Conservation (phyloP, 257 asterid species). For the Cinchona pubescens region DNA sequence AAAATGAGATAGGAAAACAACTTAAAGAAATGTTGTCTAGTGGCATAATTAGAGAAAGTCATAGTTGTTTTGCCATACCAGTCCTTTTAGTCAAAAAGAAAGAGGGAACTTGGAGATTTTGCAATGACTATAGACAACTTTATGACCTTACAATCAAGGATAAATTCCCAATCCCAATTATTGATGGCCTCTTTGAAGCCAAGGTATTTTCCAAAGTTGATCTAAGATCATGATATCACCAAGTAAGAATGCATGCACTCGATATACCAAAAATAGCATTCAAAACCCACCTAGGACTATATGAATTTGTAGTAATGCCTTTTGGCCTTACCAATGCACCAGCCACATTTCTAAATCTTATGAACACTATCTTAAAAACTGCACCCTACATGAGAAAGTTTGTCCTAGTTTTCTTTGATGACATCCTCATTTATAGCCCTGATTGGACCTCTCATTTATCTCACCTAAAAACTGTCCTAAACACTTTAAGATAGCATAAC, state of each 20-base stretch:
- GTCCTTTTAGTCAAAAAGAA: neutral
- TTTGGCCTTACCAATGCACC: conserved; percentile 6
- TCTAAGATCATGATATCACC: neutral
- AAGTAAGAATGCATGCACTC: neutral
- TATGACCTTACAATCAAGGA: neutral
- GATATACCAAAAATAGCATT: neutral
- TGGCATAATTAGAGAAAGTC: neutral
- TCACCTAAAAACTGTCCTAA: neutral
- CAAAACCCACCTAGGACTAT: neutral
- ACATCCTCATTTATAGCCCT: neutral
- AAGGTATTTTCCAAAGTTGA: neutral
- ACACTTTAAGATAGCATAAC: neutral
- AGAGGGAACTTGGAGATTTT: neutral
- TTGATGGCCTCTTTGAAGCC: neutral
- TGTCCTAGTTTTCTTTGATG: conserved; percentile 9
- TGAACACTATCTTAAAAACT: neutral
- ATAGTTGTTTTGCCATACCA: neutral
- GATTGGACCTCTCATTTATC: neutral
- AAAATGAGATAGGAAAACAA: neutral
- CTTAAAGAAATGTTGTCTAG: neutral
- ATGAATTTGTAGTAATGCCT: neutral
- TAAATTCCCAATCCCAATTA: neutral
- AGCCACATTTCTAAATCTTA: neutral
- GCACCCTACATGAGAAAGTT: neutral
- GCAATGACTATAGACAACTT: neutral